Evolutionary conservation across 2,329 filamentous ascomycete species (phyloP), one percentile per base, ranked within the genome.

Genomic region (Zymoseptoria brevis): DNA sequence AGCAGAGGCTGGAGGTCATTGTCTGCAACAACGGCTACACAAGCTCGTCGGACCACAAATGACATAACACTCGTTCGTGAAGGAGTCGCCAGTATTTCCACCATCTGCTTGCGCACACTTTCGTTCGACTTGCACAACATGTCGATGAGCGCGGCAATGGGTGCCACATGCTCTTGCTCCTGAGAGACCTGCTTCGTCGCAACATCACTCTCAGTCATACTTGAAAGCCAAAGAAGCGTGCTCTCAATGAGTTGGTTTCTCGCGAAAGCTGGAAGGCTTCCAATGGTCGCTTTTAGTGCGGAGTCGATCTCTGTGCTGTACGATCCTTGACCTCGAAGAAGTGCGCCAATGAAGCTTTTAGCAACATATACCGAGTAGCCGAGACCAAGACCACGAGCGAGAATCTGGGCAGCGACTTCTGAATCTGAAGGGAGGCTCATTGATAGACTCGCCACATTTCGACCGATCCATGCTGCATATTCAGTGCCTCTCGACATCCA

Each of bases 381-480:
- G 29, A 96, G 73, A 29, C 82, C 86, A 60, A 93, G 75, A 1
- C 83, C 79, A 62, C 87, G 86, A 3, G 82, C 77, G 19, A 77
- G 74, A 6, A 86, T 66, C 52, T 79, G 76, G 49, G 76, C 73
- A 6, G 64, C 60, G 8, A 64, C 58, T 52, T 58, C 21, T n/a
- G n/a, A 30, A 62, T 72, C 57, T 57, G 65, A 52, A 64, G n/a
- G 11, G 11, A 35, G 41, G 22, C 53, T 50, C 16, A 48, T 11
- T 11, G 73, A 65, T 11, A 67, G 59, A 5, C 71, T 50, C 68
- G 73, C 76, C 54, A 94, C 77, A 69, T 86, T 89, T 13, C 73
- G 74, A 1, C 85, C 87, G 48, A 96, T 73, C 91, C 91, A 96
- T 29, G 74, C 74, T 11, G 83, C 81, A 74, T 89, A 96, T 19